Conservation (phyloP, 164 flowering plant species). For the Tinospora cordifolia region DNA sequence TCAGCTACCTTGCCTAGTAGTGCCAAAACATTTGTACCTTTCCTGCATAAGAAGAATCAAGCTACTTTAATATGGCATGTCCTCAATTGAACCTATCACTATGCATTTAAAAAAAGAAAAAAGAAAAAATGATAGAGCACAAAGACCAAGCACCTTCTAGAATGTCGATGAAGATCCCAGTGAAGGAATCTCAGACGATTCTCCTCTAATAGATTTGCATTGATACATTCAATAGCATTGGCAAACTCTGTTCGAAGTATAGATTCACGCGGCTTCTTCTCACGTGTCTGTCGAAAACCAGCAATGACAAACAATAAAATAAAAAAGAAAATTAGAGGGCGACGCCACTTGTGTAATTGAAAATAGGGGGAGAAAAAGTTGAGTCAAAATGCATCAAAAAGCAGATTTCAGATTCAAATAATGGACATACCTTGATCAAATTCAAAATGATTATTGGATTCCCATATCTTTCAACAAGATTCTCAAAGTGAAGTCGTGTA, state of each 20-base stretch:
- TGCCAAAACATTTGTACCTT: constrained; percentile 54
- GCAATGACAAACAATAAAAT: neutral
- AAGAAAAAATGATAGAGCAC: neutral
- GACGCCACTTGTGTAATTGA: neutral
- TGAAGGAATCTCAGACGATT: constrained; percentile 72
- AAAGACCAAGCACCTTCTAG: constrained; percentile 45
- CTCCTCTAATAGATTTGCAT: constrained; percentile 51
- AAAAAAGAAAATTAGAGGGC: neutral
- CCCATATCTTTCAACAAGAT: constrained; percentile 85
- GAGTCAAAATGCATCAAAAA: neutral
- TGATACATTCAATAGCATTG: constrained; percentile 65
- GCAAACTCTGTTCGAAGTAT: constrained; percentile 86
- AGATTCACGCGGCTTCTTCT: constrained; percentile 88
- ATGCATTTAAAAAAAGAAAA: neutral
- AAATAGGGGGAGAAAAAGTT: neutral
- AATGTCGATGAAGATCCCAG: constrained; percentile 77
- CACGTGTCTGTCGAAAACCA: constrained; percentile 47
- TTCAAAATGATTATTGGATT: constrained; percentile 82
- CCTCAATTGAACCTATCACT: too few relatives aligned
- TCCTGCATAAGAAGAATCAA: constrained; percentile 35
- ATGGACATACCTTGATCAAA: constrained; percentile 70
- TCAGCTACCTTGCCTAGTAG: constrained; percentile 59
- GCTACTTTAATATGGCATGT: neutral
- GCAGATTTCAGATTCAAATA: neutral
- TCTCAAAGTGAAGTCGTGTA: constrained; percentile 81